Percentiles rank a stretch among this genome's conserved stretches.
These are phyloP conservation scores for Salix brachista DNA, from an alignment of 345 rosid genomes.

Conservation along the genomic window DNA sequence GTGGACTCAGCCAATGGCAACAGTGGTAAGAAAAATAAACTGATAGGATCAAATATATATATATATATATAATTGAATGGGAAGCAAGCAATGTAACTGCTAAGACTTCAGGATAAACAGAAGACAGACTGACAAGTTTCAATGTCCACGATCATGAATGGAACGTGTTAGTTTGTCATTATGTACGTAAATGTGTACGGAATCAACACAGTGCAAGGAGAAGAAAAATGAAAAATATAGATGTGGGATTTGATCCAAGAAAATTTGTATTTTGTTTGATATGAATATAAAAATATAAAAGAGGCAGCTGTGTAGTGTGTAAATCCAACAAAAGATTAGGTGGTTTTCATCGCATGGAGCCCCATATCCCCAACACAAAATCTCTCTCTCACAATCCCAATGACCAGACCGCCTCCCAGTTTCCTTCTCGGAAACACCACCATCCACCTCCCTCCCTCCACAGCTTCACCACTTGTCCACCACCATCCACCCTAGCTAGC, in stretches of 20 bases:
- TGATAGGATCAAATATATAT: neutral
- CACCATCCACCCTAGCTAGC: neutral
- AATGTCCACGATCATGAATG: neutral
- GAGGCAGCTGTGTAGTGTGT: neutral
- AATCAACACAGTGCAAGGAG: neutral
- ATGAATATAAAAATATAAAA: neutral
- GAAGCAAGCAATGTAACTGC: neutral
- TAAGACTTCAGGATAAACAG: neutral
- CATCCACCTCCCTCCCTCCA: neutral
- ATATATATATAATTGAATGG: neutral
- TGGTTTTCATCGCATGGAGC: slow-evolving; percentile 25
- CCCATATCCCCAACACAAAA: slow-evolving; percentile 29
- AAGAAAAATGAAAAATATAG: neutral
- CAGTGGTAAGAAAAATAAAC: neutral
- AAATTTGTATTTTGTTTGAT: neutral
- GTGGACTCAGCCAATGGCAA: neutral
- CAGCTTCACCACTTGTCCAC: neutral
- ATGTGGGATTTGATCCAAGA: neutral
- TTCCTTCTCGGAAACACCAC: slow-evolving; percentile 35
- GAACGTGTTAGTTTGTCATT: neutral
- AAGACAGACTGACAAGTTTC: neutral
- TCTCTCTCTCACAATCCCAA: slow-evolving; percentile 11
- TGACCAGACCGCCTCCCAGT: slow-evolving; percentile 6
- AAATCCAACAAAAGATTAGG: slow-evolving; percentile 21
- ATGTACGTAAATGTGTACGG: neutral